These are phyloP conservation scores for Ustilago nuda DNA, from an alignment of 1,284 basidiomycete genomes.

Conservation along the genomic window DNA sequence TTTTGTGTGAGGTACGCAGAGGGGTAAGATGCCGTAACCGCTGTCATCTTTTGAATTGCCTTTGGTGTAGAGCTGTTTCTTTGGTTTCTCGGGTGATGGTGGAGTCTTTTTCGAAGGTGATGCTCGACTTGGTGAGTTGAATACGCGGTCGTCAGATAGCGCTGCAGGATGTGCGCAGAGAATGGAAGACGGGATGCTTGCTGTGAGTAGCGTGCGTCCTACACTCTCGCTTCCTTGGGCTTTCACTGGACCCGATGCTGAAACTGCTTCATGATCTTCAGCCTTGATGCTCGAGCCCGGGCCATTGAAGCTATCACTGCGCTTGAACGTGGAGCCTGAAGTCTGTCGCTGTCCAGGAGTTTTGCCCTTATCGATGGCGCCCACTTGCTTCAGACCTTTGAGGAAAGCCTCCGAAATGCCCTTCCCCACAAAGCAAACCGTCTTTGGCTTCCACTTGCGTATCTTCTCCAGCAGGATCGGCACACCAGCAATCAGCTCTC, in stretches of 20 bases:
- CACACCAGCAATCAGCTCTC: slow-evolving; percentile 48
- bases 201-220: neutral
- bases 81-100: slow-evolving; percentile 7
- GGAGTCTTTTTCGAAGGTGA: slow-evolving; percentile 4
- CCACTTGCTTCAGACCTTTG: slow-evolving; percentile 37
- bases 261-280: neutral
- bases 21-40: slow-evolving; percentile 42
- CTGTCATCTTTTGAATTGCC: slow-evolving; percentile 41
- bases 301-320: neutral
- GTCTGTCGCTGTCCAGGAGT: neutral
- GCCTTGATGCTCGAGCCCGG: slow-evolving; percentile 1
- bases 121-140: neutral
- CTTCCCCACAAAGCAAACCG: slow-evolving; percentile 50
- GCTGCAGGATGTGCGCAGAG: slow-evolving; percentile 11
- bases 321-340: neutral
- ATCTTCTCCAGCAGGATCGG: slow-evolving; percentile 42
- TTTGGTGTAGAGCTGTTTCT: slow-evolving; percentile 40
- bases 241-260: neutral
- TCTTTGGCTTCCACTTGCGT: slow-evolving; percentile 29
- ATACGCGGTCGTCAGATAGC: neutral
- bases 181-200: neutral
- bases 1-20: slow-evolving; percentile 29
- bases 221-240: neutral
- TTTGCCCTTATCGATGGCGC: slow-evolving; percentile 20
- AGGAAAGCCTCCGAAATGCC: slow-evolving; percentile 47